Percentiles rank a stretch among this genome's conserved stretches.
These are phyloP conservation scores for Diaporthe humulicola DNA, from an alignment of 2,329 filamentous ascomycete species.

Conservation along the genomic window DNA sequence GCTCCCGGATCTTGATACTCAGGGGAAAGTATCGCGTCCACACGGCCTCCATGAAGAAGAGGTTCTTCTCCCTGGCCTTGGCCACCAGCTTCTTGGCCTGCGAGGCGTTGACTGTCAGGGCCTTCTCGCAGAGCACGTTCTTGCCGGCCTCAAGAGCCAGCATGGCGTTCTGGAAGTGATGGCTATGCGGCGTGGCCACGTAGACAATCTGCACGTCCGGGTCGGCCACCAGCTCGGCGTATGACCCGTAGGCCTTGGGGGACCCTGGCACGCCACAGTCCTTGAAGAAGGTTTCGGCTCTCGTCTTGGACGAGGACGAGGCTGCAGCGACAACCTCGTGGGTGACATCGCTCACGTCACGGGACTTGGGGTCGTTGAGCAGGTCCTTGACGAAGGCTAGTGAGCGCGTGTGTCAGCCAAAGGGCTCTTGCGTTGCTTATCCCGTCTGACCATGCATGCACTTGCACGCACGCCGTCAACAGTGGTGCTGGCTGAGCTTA, in stretches of 20 bases:
- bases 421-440: neutral
- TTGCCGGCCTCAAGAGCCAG: conserved; percentile 87
- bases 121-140: conserved; percentile 91
- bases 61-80: conserved; percentile 77
- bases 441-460: neutral
- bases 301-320: conserved; percentile 79
- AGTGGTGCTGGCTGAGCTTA: conserved; percentile 13
- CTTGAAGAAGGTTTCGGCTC: conserved; percentile 80
- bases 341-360: conserved; percentile 78
- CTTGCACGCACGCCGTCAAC: neutral
- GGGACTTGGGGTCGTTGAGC: conserved; percentile 77
- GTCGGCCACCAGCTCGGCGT: conserved; percentile 84
- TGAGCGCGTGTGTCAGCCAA: conserved; percentile 15
- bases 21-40: conserved; percentile 93
- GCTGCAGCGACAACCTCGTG: conserved; percentile 86
- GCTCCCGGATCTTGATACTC: conserved; percentile 79
- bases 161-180: conserved; percentile 93
- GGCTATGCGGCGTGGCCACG: conserved; percentile 90
- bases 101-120: conserved; percentile 85
- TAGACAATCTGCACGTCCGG: conserved; percentile 87
- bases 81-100: conserved; percentile 81
- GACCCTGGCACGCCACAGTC: conserved; percentile 76
- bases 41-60: conserved; percentile 88
- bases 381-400: conserved; percentile 82
- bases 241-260: conserved; percentile 82